A percentile compares a stretch with the other conserved stretches of the same genome.
These are phyloP conservation scores for Arctium lappa DNA, from an alignment of 129 eudicot genomes.

Conservation along the genomic window DNA sequence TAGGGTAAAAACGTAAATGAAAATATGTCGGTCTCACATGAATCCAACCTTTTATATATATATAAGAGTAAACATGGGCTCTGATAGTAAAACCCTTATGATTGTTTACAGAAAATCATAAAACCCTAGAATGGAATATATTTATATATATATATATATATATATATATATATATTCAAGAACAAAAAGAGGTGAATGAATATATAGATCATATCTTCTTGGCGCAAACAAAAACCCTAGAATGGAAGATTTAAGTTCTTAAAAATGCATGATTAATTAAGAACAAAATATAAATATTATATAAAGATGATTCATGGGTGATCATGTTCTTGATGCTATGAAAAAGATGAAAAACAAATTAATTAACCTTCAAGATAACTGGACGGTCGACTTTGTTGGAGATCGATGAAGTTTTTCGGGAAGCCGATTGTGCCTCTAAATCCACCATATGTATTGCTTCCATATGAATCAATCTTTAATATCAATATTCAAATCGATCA, in stretches of 20 bases:
- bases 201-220: neutral
- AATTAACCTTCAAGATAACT: constrained; percentile 44
- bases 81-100: neutral
- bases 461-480: neutral
- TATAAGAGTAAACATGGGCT: neutral
- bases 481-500: neutral
- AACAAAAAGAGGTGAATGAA: neutral
- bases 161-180: neutral
- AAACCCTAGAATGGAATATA: neutral
- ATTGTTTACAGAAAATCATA: neutral
- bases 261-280: neutral
- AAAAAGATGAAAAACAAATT: neutral
- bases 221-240: neutral
- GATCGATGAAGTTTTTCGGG: constrained; percentile 8
- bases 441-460: constrained; percentile 31
- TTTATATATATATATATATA: neutral
- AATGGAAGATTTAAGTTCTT: neutral
- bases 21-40: no score
- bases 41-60: no score
- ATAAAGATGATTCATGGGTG: no score
- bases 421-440: constrained; percentile 34
- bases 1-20: no score
- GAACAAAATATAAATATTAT: neutral
- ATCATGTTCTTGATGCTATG: neutral
- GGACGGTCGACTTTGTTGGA: constrained; percentile 39